Evolutionary conservation across 108 stramenopile species (phyloP), one percentile per base, ranked within the genome.

Genomic region (Phaeodactylum tricornutum): DNA sequence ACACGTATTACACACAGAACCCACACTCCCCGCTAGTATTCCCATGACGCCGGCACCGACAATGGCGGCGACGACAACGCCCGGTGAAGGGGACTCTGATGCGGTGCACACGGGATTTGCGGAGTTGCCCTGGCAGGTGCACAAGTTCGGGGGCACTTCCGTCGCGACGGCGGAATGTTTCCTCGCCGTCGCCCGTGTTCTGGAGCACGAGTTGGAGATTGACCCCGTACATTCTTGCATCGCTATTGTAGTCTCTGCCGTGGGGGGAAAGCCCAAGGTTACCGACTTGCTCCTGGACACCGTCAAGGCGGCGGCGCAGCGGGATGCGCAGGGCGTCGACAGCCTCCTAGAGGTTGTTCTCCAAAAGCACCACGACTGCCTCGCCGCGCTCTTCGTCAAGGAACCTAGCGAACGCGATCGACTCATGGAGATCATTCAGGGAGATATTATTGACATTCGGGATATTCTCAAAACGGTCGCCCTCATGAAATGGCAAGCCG

Each of bases 181-280:
- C 46, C 66, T 32, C 19, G 32, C 46, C 30, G 77, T 64, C 7
- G 72, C 78, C 29, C 9, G 43, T 8, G 79, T 77, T 44, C 53
- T 68, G 12, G 72, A 79, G 49, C 12, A 63, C 47, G 12, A 4
- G 4, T 4, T 12, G 6, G 38, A 14, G 11, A 24, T 16, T 4
- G 22, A 27, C 20, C 39, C 37, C 14, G 26, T 22, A 5, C 11
- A 41, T 19, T 43, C 24, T 4, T 48, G 30, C 12, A 16, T 78
- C 34, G 73, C 73, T 2, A 70, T 84, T 2, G 83, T 92, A 1
- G 92, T 91, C 4, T 82, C 80, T 11, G 93, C 93, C 26, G 92
- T 92, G 87, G 93, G 93, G 20, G 93, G 90, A 1, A 92, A 89
- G 53, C 92, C 89, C 32, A 94, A 94, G 62, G 60, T 63, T 16